Base-by-base conservation (phyloP, 2,329 filamentous ascomycete species). In the Exophiala calicioides region DNA sequence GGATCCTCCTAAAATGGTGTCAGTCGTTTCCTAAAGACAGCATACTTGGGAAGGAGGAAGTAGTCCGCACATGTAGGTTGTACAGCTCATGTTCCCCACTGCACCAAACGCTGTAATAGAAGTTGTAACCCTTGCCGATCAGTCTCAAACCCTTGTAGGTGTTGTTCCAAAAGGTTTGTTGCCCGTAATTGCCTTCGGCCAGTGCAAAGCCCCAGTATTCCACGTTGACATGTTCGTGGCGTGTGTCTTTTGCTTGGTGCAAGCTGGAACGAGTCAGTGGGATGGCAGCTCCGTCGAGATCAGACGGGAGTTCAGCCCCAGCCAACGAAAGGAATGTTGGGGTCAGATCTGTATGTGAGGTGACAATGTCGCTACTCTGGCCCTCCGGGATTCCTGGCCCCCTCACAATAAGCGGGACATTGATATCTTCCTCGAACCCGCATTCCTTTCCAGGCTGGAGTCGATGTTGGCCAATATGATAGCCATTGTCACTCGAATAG, bases 301-400 rank as follows among this genome's bases (percentile, higher is more conserved):
- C 76, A 0, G 66, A 56, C 0, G 73, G 68, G 2, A 70, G 56
- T 18, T 47, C 31, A 3, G 34, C 40, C 1, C 45, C 48, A 2
- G 50, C 47, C 2, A 57, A 43, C n/a, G 34, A 63, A 26, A 84
- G 68, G 7, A 85, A 62, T 0, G 82, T 85, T 0, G 82, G 81
- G 0, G 78, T 80, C 2, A 86, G 64, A 55, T 85, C 82, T 3
- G 81, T 81, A 50, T 86, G 83, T 0, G 80, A 78, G 0, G 79
- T 83, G 2, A 81, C 75, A 3, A 72, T 61, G 16, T 75, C 63
- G 3, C 68, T 64, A 0, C 63, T 65, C 5, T 67, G 54, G 1
- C 72, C 73, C 8, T 62, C 55, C 0, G 72, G 63, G 2, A 84
- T 65, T 0, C 78, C 77, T 0, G 81, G 81, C 0, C 81, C 81